Evolutionary conservation across 495 filamentous ascomycete species (phyloP).

Genomic region (Aspergillus nidulans): DNA sequence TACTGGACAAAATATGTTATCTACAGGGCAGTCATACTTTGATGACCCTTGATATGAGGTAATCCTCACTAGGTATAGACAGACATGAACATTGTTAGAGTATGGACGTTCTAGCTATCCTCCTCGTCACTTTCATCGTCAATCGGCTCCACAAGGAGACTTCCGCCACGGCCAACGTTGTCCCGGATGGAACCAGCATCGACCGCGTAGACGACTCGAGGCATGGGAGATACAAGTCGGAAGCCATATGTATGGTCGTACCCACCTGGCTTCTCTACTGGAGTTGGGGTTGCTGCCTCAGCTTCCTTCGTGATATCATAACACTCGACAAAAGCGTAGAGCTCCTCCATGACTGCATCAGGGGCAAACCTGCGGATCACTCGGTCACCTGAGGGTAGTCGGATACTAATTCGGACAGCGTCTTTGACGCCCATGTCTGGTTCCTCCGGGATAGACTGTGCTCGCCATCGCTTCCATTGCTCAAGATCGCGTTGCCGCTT

Average conservation of each 20-base stretch:
- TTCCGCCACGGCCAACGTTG: slow-evolving; percentile 77
- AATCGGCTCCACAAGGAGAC: slow-evolving; percentile 76
- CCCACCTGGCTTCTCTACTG: slow-evolving; percentile 50
- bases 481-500: slow-evolving; percentile 51
- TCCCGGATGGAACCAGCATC: slow-evolving; percentile 60
- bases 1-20: no score
- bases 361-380: slow-evolving; percentile 69
- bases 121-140: slow-evolving; percentile 55
- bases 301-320: slow-evolving; percentile 57
- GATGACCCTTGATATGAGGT: no score
- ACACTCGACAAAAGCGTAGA: slow-evolving; percentile 97
- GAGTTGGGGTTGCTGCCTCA: slow-evolving; percentile 18
- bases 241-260: slow-evolving; percentile 81
- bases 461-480: slow-evolving; percentile 82
- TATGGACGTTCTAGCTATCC: slow-evolving; percentile 4
- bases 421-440: slow-evolving; percentile 61
- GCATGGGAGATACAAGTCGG: slow-evolving; percentile 75
- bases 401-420: slow-evolving; percentile 74
- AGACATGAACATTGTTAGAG: neutral
- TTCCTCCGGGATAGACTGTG: slow-evolving; percentile 59
- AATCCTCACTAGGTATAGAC: neutral
- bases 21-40: no score
- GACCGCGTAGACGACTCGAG: slow-evolving; percentile 70
- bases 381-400: slow-evolving; percentile 66
- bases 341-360: slow-evolving; percentile 68